Percentiles rank a stretch among this genome's conserved stretches.
Conservation (phyloP, 148 eudicot genomes). For the Arbutus unedo region DNA sequence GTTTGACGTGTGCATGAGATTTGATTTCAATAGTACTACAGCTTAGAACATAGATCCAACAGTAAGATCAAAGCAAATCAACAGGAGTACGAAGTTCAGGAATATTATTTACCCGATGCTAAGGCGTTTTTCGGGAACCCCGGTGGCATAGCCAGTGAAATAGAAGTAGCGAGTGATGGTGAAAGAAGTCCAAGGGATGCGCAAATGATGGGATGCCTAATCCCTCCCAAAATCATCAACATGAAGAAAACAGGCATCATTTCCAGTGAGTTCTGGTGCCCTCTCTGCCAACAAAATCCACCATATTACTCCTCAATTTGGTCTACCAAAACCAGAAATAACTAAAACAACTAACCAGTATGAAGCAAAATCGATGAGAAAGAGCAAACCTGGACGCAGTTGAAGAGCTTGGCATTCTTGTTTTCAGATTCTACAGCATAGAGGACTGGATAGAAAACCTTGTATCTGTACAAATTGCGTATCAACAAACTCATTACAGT, state of each 20-base stretch:
- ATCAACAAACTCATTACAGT: not conserved
- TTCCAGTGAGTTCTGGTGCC: slow-evolving; percentile 95
- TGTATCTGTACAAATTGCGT: slow-evolving; percentile 42
- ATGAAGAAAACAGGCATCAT: slow-evolving; percentile 75
- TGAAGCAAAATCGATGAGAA: not conserved
- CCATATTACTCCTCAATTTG: not conserved
- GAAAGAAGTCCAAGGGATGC: slow-evolving; percentile 50
- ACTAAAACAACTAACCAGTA: not conserved
- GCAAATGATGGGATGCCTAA: slow-evolving; percentile 59
- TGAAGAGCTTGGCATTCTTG: slow-evolving; percentile 90
- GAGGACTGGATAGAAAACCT: slow-evolving; percentile 67
- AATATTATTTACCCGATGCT: slow-evolving; percentile 50
- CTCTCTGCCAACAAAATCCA: slow-evolving; percentile 55
- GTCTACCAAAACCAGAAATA: not conserved
- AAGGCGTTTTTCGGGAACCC: slow-evolving; percentile 77
- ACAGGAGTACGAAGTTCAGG: not conserved
- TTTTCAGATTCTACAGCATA: slow-evolving; percentile 85
- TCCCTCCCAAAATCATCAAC: slow-evolving; percentile 70
- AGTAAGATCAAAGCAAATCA: not conserved
- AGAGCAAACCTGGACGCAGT: slow-evolving; percentile 76
- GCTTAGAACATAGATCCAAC: not conserved
- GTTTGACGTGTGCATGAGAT: not conserved
- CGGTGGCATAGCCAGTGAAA: slow-evolving; percentile 85
- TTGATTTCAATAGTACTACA: not conserved
- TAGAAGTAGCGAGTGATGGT: slow-evolving; percentile 63